These are phyloP conservation scores for Dalbergia oliveri DNA, from an alignment of 306 rosid genomes.

Conservation along the genomic window DNA sequence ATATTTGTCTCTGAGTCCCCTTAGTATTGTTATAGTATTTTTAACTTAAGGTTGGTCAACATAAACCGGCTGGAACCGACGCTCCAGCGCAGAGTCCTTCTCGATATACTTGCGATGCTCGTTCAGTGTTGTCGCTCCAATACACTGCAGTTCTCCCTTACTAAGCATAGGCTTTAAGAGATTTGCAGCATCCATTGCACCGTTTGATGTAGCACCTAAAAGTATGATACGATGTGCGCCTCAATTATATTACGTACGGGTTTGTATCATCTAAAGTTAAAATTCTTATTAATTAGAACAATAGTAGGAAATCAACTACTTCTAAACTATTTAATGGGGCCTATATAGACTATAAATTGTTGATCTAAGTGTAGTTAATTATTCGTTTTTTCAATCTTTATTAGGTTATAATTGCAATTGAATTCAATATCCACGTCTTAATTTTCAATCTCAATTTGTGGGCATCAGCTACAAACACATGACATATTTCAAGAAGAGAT, in stretches of 20 bases:
- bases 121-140: conserved; percentile 82
- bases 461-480: background rate
- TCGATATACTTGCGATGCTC: conserved; percentile 81
- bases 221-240: no score
- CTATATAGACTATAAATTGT: no score
- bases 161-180: conserved; percentile 89
- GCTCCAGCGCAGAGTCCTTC: conserved; percentile 82
- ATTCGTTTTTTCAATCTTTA: no score
- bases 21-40: conserved; percentile 74
- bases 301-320: background rate
- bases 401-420: background rate
- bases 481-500: background rate
- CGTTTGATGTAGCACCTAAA: no score
- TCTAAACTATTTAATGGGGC: no score
- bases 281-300: no score
- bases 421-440: background rate
- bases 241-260: no score
- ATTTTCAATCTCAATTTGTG: background rate
- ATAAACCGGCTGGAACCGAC: conserved; percentile 83
- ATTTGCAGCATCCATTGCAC: conserved; percentile 91
- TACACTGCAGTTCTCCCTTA: conserved; percentile 79
- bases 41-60: conserved; percentile 78
- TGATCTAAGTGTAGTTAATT: no score
- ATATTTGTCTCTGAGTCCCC: conserved; percentile 80
- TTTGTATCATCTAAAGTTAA: conserved; percentile 64